Percentiles rank a stretch among this genome's conserved stretches.
phyloP scores from a whole-genome alignment of 2,329 filamentous ascomycete species.

The Stagonosporopsis chrysanthemi region DNA sequence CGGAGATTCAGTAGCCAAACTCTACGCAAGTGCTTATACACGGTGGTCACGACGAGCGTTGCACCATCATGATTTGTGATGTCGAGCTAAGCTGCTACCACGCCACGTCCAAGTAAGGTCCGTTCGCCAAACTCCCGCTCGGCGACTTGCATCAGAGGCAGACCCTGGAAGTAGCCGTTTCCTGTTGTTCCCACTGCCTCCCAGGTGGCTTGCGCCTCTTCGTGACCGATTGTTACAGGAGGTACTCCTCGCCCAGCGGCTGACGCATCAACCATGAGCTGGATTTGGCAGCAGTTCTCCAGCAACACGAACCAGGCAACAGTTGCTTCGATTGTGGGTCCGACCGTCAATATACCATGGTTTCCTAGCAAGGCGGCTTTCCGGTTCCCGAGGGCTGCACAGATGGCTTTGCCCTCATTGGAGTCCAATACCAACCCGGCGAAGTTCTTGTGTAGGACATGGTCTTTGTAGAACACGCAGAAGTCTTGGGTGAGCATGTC shows the following conservation, averaged over 20 bases:
- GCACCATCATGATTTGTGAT: neutral
- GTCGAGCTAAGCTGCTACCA: neutral
- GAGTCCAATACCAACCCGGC: neutral
- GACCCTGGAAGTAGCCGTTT: neutral
- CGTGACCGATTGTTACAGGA: neutral
- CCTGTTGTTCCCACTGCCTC: neutral
- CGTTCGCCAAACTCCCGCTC: neutral
- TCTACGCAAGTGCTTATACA: neutral
- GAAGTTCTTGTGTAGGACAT: neutral
- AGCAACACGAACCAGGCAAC: constrained; percentile 58
- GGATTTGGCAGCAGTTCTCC: constrained; percentile 57
- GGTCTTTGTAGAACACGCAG: neutral
- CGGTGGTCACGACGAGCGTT: neutral
- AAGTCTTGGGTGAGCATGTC: neutral
- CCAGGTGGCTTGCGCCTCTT: neutral
- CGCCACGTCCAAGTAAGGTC: neutral
- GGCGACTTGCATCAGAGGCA: neutral
- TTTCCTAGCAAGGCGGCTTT: neutral
- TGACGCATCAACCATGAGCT: constrained; percentile 38
- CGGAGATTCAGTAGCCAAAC: neutral
- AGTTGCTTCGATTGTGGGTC: constrained; percentile 45
- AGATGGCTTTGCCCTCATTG: neutral
- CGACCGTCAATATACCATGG: neutral
- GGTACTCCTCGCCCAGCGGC: neutral
- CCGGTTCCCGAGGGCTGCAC: neutral